These are phyloP conservation scores for Lumnitzera littorea DNA, from an alignment of 345 rosid genomes.

Conservation along the genomic window DNA sequence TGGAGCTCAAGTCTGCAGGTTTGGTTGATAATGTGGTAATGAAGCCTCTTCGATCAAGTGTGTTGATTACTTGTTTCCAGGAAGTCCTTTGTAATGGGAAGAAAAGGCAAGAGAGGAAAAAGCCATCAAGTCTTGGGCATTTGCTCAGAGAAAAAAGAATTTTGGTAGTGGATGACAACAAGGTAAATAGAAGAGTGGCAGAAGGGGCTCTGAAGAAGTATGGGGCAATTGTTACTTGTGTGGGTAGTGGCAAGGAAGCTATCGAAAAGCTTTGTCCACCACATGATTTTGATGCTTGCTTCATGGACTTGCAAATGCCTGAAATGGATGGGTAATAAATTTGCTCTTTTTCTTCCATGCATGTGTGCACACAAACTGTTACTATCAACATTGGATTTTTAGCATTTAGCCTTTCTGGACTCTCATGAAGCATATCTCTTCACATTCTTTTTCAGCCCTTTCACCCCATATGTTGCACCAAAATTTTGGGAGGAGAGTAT, in stretches of 20 bases:
- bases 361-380: too few species aligned
- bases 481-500: too few species aligned
- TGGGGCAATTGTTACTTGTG: slow-evolving; percentile 78
- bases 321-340: slow-evolving; percentile 84
- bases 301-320: slow-evolving; percentile 98
- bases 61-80: slow-evolving; percentile 59
- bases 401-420: too few species aligned
- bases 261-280: slow-evolving; percentile 66
- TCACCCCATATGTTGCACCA: too few species aligned
- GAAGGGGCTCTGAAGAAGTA: slow-evolving; percentile 78
- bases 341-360: not conserved
- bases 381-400: too few species aligned
- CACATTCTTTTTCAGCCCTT: too few species aligned
- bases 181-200: slow-evolving; percentile 85
- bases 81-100: slow-evolving; percentile 55
- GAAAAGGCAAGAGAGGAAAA: slow-evolving; percentile 42
- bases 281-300: slow-evolving; percentile 80
- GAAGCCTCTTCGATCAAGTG: slow-evolving; percentile 72
- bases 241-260: slow-evolving; percentile 71
- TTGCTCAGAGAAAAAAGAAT: slow-evolving; percentile 55
- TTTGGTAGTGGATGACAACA: slow-evolving; percentile 89
- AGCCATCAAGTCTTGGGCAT: slow-evolving; percentile 36
- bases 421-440: too few species aligned
- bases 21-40: slow-evolving; percentile 45
- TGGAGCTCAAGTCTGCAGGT: slow-evolving; percentile 47